Evolutionary conservation across 768 basidiomycete genomes (phyloP), one percentile per base, ranked within the genome.

Genomic region (Calocybe cyanea): DNA sequence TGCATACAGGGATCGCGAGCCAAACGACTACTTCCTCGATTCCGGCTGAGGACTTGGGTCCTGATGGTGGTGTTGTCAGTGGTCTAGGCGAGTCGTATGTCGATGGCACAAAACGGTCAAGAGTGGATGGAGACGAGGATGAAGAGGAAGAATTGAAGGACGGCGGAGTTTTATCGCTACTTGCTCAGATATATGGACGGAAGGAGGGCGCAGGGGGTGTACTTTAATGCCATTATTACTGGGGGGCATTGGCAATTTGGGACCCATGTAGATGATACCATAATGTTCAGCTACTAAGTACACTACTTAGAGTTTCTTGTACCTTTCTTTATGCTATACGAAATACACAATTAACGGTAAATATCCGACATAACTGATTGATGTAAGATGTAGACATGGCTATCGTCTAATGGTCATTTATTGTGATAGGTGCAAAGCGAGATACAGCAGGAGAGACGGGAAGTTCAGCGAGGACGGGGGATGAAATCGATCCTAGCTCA

Each of bases 111-210:
- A 70, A 72, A 56, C 64, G 74, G 40, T 59, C 68, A 39, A 64
- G 65, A 34, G 61, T 63, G 40, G 68, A 50, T 40, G 55, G 45
- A 38, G 76, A 77, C 6, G 77, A 76, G 8, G 68, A 80, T 13
- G 74, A 84, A 36, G 81, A 81, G 9, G 87, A 83, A 4, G 84
- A 85, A 19, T 57, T 87, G 51, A 80, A 80, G 57, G 90, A 93
- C 63, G 88, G 79, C 0, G 92, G 93, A 14, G 84, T 96, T 52
- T 66, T 95, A 50, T 90, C 88, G 17, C 59, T 96, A 51, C 61
- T 96, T 56, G 85, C 89, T 34, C 85, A 94, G 70, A 93, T 96
- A 41, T 92, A 94, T 63, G 81, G 77, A 37, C 71, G 76, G 54
- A 72, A 69, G 50, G 78, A 80, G 38, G 75, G 72, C 46, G 72